phyloP scores from a whole-genome alignment of 2,329 filamentous ascomycete species.

The Aspergillus uvarum region DNA sequence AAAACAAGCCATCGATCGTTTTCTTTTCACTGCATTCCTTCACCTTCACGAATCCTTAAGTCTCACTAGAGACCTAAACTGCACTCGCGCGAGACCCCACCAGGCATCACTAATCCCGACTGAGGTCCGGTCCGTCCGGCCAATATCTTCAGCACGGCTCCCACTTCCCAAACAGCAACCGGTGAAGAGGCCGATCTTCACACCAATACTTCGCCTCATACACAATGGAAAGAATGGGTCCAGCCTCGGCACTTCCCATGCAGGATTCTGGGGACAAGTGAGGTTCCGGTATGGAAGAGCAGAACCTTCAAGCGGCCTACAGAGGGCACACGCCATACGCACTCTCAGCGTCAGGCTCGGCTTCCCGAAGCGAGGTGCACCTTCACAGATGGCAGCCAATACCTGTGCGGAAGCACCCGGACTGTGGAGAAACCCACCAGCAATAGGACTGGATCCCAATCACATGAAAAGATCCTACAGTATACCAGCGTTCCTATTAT shows the following conservation, averaged over 20 bases:
- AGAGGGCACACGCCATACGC: neutral
- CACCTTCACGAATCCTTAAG: neutral
- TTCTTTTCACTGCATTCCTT: neutral
- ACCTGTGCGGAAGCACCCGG: neutral
- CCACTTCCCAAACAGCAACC: neutral
- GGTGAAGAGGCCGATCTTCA: slow-evolving; percentile 4
- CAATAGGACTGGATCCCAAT: neutral
- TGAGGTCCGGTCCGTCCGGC: neutral
- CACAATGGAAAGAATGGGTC: neutral
- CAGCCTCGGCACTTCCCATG: neutral
- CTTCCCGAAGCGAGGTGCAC: slow-evolving; percentile 18
- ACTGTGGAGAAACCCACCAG: neutral
- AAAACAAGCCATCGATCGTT: neutral
- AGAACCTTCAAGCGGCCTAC: neutral
- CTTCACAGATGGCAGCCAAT: neutral
- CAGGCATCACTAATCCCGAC: neutral
- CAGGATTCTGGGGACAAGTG: neutral
- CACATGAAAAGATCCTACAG: neutral
- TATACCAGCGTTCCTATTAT: neutral
- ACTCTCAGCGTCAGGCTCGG: slow-evolving; percentile 7
- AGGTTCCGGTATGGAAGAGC: neutral
- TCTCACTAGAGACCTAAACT: neutral
- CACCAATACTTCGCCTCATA: neutral
- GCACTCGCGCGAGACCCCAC: neutral
- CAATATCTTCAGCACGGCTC: neutral